Evolutionary conservation across 345 rosid species (phyloP), one percentile per base, ranked within the genome.

Genomic region (Salix viminalis): DNA sequence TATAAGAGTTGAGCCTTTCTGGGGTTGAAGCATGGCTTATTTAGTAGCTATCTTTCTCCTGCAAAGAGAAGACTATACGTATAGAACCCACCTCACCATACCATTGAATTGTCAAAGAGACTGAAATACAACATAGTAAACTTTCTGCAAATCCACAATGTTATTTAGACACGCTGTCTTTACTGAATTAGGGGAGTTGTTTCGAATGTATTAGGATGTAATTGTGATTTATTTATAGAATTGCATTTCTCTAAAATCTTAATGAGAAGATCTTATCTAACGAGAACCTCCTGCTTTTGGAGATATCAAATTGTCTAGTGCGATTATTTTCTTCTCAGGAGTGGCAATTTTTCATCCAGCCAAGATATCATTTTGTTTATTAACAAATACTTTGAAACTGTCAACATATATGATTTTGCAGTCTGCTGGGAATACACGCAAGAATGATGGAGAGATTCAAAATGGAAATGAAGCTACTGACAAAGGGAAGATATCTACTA

Each of bases 381-480:
- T 42, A 19, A 23, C 18, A 39, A 65, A 16, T 32, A 30, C 28
- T n/a, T 32, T 32, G 39, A 71, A 71, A 36, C 16, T 66, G 56
- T 54, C 15, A 50, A 64, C 80, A 39, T 76, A 66, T 80, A 21
- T 60, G 68, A 76, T 66, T 78, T 74, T 83, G 74, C 86, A 94
- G 98, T 92, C 99, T 81, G 90, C 95, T 75, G 98, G 98, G 64
- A 94, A 88, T 83, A 79, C 79, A 77, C 85, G 79, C 80, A 89
- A 87, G 86, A 84, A 86, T 66, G 85, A 85, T 48, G 88, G 21
- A n/a, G 91, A 84, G 77, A 65, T 81, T 18, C 84, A 84, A 77
- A 80, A 77, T 67, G 88, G 32, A 72, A 83, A 83, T 66, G 77
- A 80, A 3, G 50, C 78, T 42, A 72, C 85, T 1, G 76, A 13